Evolutionary conservation across 345 rosid genomes (phyloP).

Genomic region (Orychophragmus violaceus): DNA sequence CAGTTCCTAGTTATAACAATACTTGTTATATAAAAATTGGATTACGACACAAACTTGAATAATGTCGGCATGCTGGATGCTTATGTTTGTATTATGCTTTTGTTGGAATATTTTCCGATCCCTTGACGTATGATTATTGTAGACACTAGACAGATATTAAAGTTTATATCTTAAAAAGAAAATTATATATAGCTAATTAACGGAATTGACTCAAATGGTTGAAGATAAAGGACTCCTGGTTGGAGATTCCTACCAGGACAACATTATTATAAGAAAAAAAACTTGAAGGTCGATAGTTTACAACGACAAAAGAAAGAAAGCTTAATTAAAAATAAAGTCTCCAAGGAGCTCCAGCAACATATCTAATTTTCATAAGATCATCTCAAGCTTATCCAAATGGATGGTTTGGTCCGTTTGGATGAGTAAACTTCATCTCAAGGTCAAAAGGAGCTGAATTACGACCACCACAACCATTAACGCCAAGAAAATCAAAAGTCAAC

Average conservation of each 20-base stretch:
- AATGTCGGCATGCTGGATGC: too few species aligned
- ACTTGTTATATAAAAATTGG: too few species aligned
- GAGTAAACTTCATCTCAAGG: conserved; percentile 15
- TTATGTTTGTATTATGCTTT: too few species aligned
- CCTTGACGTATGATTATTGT: too few species aligned
- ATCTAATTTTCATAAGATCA: neutral
- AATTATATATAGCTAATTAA: neutral
- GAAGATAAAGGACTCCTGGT: neutral
- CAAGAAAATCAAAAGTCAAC: conserved; percentile 65
- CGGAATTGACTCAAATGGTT: neutral
- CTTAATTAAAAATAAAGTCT: neutral
- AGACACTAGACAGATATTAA: too few species aligned
- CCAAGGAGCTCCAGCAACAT: neutral
- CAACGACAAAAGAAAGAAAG: conserved; percentile 12
- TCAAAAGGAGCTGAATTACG: conserved; percentile 9
- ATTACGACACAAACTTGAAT: too few species aligned
- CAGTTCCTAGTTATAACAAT: too few species aligned
- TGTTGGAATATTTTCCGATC: too few species aligned
- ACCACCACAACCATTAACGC: conserved; percentile 37
- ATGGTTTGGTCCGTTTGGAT: conserved; percentile 17
- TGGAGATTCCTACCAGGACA: neutral
- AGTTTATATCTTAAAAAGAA: neutral
- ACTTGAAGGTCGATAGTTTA: too few species aligned
- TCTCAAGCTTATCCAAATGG: conserved; percentile 24
- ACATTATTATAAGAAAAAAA: neutral